Evolutionary conservation across 208 protist species (phyloP).

Genomic region (Leishmania tarentolae): DNA sequence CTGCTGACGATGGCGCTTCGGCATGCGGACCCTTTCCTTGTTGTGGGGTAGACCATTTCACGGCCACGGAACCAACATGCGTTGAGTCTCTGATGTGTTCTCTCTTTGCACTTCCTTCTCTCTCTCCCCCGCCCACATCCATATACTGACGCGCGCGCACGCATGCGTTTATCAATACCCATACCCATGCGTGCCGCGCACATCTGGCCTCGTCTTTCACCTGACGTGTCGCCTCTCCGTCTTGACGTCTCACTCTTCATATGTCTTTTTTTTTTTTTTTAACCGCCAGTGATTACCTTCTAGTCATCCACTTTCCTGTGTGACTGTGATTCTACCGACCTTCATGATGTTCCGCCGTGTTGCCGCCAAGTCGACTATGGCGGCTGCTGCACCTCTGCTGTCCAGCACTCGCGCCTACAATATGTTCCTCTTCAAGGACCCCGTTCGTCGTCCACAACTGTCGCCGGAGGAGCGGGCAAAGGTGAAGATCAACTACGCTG

Average conservation of each 20-base stretch:
- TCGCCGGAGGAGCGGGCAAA: conserved; percentile 85
- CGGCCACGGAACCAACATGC: background rate
- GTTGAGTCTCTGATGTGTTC: background rate
- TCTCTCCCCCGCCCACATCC: background rate
- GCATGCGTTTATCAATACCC: background rate
- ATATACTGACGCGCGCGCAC: background rate
- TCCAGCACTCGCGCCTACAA: conserved; percentile 75
- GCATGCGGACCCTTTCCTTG: background rate
- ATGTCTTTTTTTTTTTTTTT: background rate
- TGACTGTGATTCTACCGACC: background rate
- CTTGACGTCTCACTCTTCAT: background rate
- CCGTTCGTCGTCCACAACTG: conserved; percentile 88
- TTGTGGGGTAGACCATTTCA: background rate
- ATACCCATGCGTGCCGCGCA: background rate
- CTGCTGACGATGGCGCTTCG: background rate
- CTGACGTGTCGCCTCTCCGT: background rate
- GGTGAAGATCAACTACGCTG: conserved; percentile 86
- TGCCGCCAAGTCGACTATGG: conserved; percentile 43
- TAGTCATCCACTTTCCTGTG: background rate
- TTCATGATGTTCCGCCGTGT: conserved; percentile 74
- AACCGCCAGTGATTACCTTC: background rate
- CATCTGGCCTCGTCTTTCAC: conserved; percentile 1
- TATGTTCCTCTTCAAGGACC: conserved; percentile 88
- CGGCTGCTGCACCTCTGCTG: conserved; percentile 43
- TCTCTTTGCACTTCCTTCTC: too few species aligned